Conservation (phyloP, 208 protist genomes). For the Acanthamoeba lenticulata region DNA sequence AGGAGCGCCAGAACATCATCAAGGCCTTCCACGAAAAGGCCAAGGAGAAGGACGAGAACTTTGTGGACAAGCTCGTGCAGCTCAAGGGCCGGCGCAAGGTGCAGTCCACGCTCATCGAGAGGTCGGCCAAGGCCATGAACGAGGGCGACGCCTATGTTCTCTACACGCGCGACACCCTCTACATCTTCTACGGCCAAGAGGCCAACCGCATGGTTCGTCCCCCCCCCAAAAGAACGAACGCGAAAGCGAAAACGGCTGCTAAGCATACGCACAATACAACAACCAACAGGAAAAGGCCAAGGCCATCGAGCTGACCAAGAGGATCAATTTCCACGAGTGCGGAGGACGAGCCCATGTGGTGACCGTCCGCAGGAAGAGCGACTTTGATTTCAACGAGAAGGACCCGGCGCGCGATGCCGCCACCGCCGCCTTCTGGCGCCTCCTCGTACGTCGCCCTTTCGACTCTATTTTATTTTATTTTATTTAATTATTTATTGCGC, state of each 20-base stretch:
- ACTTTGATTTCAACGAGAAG: slow-evolving; percentile 19
- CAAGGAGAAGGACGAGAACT: slow-evolving; percentile 50
- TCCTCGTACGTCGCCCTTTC: neutral
- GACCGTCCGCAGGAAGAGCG: neutral
- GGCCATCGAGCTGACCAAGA: slow-evolving; percentile 34
- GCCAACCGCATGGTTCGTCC: slow-evolving; percentile 45
- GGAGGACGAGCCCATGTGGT: slow-evolving; percentile 25
- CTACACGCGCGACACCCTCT: slow-evolving; percentile 31
- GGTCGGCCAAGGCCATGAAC: slow-evolving; percentile 23
- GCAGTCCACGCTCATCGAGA: slow-evolving; percentile 27
- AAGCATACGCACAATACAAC: too few relatives aligned
- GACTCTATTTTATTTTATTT: neutral
- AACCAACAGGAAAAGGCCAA: slow-evolving; percentile 63
- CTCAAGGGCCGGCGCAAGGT: slow-evolving; percentile 49
- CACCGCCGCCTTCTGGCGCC: neutral
- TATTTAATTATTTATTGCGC: neutral
- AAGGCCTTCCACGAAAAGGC: slow-evolving; percentile 64
- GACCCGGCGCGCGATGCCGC: slow-evolving; percentile 1
- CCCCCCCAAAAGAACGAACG: neutral
- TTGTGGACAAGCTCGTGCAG: slow-evolving; percentile 42
- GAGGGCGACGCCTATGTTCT: slow-evolving; percentile 58
- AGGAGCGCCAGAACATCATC: slow-evolving; percentile 56
- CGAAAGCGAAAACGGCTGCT: too few relatives aligned
- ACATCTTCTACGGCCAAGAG: slow-evolving; percentile 46
- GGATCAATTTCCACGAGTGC: slow-evolving; percentile 67